Evolutionary conservation across 345 rosid genomes (phyloP).

Genomic region (Viola odorata): DNA sequence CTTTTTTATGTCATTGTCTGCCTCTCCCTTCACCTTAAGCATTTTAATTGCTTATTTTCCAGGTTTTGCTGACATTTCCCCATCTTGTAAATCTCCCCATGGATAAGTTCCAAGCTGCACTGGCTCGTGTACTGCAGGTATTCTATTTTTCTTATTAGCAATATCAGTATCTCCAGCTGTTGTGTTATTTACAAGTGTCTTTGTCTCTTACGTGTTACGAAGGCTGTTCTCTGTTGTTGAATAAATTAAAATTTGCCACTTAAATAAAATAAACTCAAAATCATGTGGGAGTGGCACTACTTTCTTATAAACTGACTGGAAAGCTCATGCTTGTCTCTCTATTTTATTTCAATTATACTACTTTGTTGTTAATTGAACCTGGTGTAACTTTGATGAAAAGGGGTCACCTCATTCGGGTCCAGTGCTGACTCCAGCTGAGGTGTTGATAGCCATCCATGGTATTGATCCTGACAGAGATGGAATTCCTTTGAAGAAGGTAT

Average conservation of each 20-base stretch:
- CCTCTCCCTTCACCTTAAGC: too few species aligned
- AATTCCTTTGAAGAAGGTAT: slow-evolving; percentile 88
- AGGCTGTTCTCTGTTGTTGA: too few species aligned
- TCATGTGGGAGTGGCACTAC: too few species aligned
- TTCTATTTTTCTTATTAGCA: slow-evolving; percentile 9
- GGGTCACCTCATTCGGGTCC: slow-evolving; percentile 67
- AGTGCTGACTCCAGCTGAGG: slow-evolving; percentile 74
- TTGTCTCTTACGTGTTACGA: neutral
- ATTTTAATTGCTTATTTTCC: slow-evolving; percentile 16
- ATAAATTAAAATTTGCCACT: too few species aligned
- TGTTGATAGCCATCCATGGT: slow-evolving; percentile 81
- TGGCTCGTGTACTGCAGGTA: slow-evolving; percentile 76
- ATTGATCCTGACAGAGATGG: slow-evolving; percentile 87
- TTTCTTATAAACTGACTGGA: too few species aligned
- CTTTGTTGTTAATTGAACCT: neutral
- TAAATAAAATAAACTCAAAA: too few species aligned
- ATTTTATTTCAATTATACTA: neutral
- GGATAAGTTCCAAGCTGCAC: slow-evolving; percentile 79
- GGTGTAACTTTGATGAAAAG: slow-evolving; percentile 29
- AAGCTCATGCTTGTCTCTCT: too few species aligned
- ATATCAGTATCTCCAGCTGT: neutral
- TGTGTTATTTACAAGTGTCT: slow-evolving; percentile 1
- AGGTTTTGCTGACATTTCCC: slow-evolving; percentile 68
- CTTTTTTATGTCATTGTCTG: too few species aligned
- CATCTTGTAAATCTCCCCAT: slow-evolving; percentile 70